These are phyloP conservation scores for Candida anglica DNA, from an alignment of 805 yeast genomes.

Conservation along the genomic window DNA sequence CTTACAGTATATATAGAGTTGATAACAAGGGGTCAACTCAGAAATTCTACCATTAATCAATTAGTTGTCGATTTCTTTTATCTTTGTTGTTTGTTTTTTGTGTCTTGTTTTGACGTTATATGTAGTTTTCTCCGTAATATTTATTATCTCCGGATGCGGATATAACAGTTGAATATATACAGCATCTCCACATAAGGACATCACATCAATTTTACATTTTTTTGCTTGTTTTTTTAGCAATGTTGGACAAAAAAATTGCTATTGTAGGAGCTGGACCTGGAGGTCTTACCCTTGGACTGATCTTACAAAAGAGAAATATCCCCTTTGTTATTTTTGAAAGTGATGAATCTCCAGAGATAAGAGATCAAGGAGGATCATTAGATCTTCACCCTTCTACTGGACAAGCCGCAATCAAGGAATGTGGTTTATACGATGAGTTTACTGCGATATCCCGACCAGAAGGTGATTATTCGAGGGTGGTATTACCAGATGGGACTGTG, in stretches of 20 bases:
- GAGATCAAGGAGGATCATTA: neutral
- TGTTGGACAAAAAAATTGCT: neutral
- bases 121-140: too few relatives aligned
- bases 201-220: too few relatives aligned
- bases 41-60: too few relatives aligned
- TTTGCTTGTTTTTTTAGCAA: too few relatives aligned
- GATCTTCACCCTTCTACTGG: neutral
- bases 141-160: too few relatives aligned
- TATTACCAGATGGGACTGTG: neutral
- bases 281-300: neutral
- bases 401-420: slow-evolving; percentile 1
- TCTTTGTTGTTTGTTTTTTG: too few relatives aligned
- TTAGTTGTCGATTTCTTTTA: too few relatives aligned
- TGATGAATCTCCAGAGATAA: neutral
- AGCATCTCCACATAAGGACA: too few relatives aligned
- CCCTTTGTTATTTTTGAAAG: neutral
- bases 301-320: neutral
- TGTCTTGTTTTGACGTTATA: too few relatives aligned
- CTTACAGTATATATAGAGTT: too few relatives aligned
- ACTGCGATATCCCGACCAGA: neutral
- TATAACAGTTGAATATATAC: too few relatives aligned
- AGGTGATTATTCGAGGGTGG: neutral
- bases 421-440: slow-evolving; percentile 1
- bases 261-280: slow-evolving; percentile 3
- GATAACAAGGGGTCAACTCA: too few relatives aligned